Evolutionary conservation across 2,329 filamentous ascomycete genomes (phyloP).

Genomic region (Tolypocladium album): DNA sequence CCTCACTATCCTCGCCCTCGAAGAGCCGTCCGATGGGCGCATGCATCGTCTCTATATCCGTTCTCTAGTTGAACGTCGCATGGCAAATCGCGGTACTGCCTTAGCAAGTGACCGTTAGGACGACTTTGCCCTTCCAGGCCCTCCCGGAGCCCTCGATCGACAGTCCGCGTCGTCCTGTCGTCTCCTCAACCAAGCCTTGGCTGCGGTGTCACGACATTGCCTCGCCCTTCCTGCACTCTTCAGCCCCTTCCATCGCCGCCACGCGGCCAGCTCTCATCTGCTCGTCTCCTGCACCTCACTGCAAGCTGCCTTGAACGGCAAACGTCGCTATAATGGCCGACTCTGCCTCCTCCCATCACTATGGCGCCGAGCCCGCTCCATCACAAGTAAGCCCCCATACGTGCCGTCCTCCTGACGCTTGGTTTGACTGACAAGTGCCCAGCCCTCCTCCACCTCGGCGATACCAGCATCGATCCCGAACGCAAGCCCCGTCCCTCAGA

Average conservation of each 20-base stretch:
- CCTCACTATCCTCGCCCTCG: neutral
- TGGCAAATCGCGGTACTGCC: neutral
- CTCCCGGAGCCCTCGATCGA: neutral
- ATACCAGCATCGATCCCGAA: slow-evolving; percentile 18
- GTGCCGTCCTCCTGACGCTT: neutral
- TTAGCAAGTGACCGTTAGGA: neutral
- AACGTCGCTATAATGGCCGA: slow-evolving; percentile 14
- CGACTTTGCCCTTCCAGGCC: neutral
- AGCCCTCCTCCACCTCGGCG: slow-evolving; percentile 9
- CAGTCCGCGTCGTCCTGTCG: neutral
- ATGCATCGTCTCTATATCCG: neutral
- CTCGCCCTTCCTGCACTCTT: neutral
- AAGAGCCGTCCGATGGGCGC: neutral
- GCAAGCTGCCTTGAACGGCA: slow-evolving; percentile 6
- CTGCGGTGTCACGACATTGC: neutral
- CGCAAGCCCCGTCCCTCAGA: slow-evolving; percentile 37
- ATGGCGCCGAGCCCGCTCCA: slow-evolving; percentile 7
- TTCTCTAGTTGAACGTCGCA: neutral
- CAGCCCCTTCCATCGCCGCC: neutral
- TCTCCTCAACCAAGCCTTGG: neutral
- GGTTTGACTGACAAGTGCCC: neutral
- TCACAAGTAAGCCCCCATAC: slow-evolving; percentile 8
- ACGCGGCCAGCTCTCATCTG: neutral
- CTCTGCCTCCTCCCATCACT: slow-evolving; percentile 10
- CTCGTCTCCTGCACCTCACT: slow-evolving; percentile 1